Percentiles rank a stretch among this genome's conserved stretches.
phyloP scores from a whole-genome alignment of 2,329 filamentous ascomycete species.

The Paecilomyces fulvus region DNA sequence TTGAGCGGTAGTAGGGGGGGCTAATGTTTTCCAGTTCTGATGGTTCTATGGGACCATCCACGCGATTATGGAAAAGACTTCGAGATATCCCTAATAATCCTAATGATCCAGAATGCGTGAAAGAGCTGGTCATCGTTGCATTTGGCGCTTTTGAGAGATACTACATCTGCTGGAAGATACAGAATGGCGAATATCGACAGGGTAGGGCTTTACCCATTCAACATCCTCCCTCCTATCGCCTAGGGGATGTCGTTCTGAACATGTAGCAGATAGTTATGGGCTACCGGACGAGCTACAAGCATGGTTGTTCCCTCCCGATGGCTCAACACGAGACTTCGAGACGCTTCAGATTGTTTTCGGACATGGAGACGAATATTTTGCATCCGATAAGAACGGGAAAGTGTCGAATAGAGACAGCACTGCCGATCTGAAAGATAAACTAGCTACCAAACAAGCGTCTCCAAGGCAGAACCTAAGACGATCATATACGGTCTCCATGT shows the following conservation, averaged over 20 bases:
- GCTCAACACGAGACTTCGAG: slow-evolving; percentile 21
- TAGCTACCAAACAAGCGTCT: slow-evolving; percentile 1
- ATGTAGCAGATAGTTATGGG: slow-evolving; percentile 23
- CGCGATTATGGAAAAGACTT: neutral
- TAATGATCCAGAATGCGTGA: slow-evolving; percentile 10
- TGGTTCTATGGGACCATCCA: neutral
- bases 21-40: neutral
- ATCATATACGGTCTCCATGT: neutral
- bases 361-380: slow-evolving; percentile 31
- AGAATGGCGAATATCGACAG: slow-evolving; percentile 25
- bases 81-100: neutral
- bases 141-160: slow-evolving; percentile 33
- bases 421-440: neutral
- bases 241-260: neutral
- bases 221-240: neutral
- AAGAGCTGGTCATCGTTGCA: slow-evolving; percentile 29
- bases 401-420: slow-evolving; percentile 20
- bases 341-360: slow-evolving; percentile 32
- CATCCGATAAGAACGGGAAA: slow-evolving; percentile 29
- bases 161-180: slow-evolving; percentile 32
- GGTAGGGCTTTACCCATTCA: slow-evolving; percentile 12
- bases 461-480: neutral
- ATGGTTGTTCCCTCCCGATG: slow-evolving; percentile 26
- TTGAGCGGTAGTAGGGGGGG: no score
- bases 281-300: slow-evolving; percentile 22